Evolutionary conservation across 768 basidiomycete genomes (phyloP).

Genomic region (Saitozyma podzolica): DNA sequence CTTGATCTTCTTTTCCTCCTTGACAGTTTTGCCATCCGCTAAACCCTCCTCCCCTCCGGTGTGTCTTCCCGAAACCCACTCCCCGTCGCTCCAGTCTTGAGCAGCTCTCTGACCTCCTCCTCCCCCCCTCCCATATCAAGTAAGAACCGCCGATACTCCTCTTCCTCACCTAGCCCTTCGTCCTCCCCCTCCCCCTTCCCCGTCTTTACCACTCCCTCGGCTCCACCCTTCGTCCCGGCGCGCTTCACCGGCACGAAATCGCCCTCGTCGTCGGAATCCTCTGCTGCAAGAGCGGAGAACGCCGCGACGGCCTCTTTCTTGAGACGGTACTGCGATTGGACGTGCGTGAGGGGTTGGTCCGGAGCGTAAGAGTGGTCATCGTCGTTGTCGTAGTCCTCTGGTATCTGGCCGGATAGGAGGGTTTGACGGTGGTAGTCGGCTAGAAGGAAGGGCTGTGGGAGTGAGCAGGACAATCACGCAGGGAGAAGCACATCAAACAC

Average conservation of each 20-base stretch:
- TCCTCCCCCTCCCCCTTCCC: slow-evolving; percentile 75
- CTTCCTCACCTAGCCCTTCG: slow-evolving; percentile 79
- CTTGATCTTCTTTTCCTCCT: slow-evolving; percentile 45
- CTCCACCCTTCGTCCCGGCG: slow-evolving; percentile 27
- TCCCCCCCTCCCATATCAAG: slow-evolving; percentile 70
- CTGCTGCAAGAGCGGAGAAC: slow-evolving; percentile 61
- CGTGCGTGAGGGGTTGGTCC: slow-evolving; percentile 62
- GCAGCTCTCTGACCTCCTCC: slow-evolving; percentile 64
- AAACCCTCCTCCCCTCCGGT: slow-evolving; percentile 18
- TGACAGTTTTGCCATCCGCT: too few relatives aligned
- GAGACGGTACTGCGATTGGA: slow-evolving; percentile 72
- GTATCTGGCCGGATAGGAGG: slow-evolving; percentile 41
- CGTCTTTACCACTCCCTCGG: slow-evolving; percentile 64
- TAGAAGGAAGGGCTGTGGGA: slow-evolving; percentile 47
- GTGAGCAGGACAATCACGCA: neutral
- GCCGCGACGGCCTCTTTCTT: slow-evolving; percentile 80
- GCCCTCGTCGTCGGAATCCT: slow-evolving; percentile 46
- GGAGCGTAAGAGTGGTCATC: neutral
- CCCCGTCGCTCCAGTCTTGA: slow-evolving; percentile 56
- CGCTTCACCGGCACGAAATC: neutral
- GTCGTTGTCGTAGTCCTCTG: slow-evolving; percentile 25
- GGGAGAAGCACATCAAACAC: neutral
- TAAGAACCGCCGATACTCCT: slow-evolving; percentile 80
- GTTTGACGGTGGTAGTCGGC: slow-evolving; percentile 54
- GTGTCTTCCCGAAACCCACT: slow-evolving; percentile 4